Conservation (phyloP, 768 basidiomycete genomes). For the Russula foetens region DNA sequence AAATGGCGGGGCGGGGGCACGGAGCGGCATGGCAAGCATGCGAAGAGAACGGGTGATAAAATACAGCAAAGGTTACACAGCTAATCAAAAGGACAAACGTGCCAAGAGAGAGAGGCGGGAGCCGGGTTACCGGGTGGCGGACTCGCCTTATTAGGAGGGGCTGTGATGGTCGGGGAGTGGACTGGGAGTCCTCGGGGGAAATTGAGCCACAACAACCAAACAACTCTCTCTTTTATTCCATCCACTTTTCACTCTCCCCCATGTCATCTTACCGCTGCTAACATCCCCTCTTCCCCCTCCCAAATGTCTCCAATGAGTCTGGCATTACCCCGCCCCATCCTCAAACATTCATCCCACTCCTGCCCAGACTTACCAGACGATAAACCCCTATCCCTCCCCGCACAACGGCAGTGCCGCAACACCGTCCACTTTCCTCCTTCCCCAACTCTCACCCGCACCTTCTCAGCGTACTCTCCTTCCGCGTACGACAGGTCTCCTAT, state of each 20-base stretch:
- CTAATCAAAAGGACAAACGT: neutral
- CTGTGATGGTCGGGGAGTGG: neutral
- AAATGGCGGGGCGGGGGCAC: neutral
- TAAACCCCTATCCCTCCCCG: neutral
- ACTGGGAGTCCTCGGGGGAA: too few species aligned
- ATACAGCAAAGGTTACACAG: neutral
- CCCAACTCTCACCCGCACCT: constrained; percentile 30
- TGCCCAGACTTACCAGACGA: neutral
- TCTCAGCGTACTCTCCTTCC: constrained; percentile 35
- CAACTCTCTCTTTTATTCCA: neutral
- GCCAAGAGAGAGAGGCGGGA: neutral
- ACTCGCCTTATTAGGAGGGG: neutral
- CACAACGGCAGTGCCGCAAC: constrained; percentile 11
- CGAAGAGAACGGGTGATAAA: neutral
- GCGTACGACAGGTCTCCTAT: constrained; percentile 78
- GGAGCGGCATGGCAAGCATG: neutral
- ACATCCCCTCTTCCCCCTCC: neutral
- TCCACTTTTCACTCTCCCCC: neutral
- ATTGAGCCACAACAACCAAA: constrained; percentile 1
- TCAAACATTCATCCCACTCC: constrained; percentile 15
- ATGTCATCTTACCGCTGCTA: constrained; percentile 11
- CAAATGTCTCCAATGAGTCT: neutral
- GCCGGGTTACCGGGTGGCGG: constrained; percentile 1
- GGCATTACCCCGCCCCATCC: constrained; percentile 18
- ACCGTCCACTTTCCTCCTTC: constrained; percentile 42